A percentile compares a stretch with the other conserved stretches of the same genome.
Conservation (phyloP, 1,284 basidiomycete genomes). For the Sparassis latifolia region DNA sequence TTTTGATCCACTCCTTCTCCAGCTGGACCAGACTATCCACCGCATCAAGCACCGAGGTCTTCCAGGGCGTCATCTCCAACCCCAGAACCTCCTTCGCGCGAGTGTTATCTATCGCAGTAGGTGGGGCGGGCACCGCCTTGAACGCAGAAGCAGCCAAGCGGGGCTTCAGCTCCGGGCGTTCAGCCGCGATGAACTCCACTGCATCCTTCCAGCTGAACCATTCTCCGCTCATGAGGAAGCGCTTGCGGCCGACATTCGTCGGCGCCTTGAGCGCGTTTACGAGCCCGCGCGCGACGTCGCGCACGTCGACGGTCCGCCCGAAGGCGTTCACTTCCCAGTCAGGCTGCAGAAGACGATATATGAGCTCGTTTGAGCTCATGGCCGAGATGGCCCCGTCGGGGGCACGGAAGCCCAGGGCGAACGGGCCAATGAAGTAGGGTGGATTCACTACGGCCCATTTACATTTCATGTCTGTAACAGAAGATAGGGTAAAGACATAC, state of each 20-base stretch:
- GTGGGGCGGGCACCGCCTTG: constrained; percentile 3
- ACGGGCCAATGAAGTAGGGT: constrained; percentile 15
- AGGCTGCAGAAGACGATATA: constrained; percentile 11
- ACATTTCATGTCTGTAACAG: too few relatives aligned
- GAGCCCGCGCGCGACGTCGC: constrained; percentile 20
- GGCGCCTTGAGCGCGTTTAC: constrained; percentile 16
- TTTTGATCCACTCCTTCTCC: constrained; percentile 17
- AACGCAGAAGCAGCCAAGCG: constrained; percentile 9
- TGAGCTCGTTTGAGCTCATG: constrained; percentile 11
- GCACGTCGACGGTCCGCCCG: constrained; percentile 16
- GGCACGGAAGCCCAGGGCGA: constrained; percentile 9
- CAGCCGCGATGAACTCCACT: constrained; percentile 12
- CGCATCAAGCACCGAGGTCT: constrained; percentile 16
- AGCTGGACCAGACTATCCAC: constrained; percentile 16
- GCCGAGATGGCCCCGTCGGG: constrained; percentile 1
- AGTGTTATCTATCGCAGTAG: constrained; percentile 10
- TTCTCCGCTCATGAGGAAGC: constrained; percentile 17
- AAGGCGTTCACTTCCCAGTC: neutral
- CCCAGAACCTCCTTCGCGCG: constrained; percentile 17
- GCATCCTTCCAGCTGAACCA: constrained; percentile 15
- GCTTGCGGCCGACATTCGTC: constrained; percentile 12
- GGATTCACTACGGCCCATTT: constrained; percentile 13
- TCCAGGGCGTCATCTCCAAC: constrained; percentile 14
- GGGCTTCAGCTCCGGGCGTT: constrained; percentile 19
- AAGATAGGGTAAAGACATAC: neutral